phyloP scores from a whole-genome alignment of 768 basidiomycete species.

The Paxillus ammoniavirescens region DNA sequence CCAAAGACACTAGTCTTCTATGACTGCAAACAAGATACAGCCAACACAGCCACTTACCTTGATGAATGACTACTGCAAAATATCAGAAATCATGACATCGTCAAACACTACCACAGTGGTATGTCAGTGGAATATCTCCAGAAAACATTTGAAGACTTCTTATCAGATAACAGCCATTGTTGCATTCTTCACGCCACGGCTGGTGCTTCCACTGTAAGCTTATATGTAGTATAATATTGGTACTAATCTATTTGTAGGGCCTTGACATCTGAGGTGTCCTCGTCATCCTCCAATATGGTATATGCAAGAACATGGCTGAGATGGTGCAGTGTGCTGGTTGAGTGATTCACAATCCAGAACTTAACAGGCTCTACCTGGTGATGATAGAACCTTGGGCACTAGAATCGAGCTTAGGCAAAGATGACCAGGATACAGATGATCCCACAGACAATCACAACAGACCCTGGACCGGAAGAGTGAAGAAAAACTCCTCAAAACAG shows the following conservation, averaged over 20 bases:
- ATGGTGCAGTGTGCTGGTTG: too few species aligned
- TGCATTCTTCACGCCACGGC: slow-evolving; percentile 14
- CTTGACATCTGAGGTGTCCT: slow-evolving; percentile 1
- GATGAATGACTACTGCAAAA: slow-evolving; percentile 9
- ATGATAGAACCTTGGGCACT: neutral
- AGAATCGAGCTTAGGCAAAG: neutral
- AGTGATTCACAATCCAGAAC: too few species aligned
- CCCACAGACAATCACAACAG: neutral
- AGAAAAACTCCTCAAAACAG: slow-evolving; percentile 4
- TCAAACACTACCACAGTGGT: slow-evolving; percentile 18
- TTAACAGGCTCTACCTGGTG: neutral
- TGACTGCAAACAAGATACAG: neutral
- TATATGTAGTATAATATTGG: neutral
- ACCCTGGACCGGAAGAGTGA: neutral
- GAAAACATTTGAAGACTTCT: slow-evolving; percentile 20
- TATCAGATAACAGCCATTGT: slow-evolving; percentile 10
- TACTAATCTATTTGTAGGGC: neutral
- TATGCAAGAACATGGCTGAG: neutral
- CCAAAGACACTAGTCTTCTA: slow-evolving; percentile 10
- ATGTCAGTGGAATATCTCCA: slow-evolving; percentile 17
- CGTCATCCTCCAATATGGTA: neutral
- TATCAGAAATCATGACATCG: slow-evolving; percentile 8
- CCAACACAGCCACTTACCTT: slow-evolving; percentile 4
- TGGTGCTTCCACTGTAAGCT: slow-evolving; percentile 15
- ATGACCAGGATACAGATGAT: neutral